Conservation (phyloP, 2,329 filamentous ascomycete species). For the Hypomyces rosellus region DNA sequence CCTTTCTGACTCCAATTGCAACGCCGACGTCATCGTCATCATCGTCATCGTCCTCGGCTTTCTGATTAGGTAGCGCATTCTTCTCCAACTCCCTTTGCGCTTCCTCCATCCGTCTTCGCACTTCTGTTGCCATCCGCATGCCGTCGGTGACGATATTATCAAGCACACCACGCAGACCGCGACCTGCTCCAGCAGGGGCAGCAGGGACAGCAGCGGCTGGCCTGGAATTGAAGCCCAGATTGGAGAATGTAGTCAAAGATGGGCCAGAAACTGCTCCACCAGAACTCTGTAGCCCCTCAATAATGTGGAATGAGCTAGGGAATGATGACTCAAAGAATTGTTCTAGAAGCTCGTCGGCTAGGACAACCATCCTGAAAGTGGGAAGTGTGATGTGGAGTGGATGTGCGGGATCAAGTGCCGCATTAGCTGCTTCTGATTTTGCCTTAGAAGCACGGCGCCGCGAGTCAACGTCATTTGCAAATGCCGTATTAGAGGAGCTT, state of each 20-base stretch:
- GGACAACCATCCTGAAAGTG: constrained; percentile 96
- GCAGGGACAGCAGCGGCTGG: constrained; percentile 32
- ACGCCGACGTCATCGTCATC: constrained; percentile 52
- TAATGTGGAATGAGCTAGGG: constrained; percentile 83
- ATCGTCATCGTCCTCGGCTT: constrained; percentile 64
- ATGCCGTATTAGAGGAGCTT: background rate
- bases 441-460: constrained; percentile 50
- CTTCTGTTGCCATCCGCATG: constrained; percentile 91
- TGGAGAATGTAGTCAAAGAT: constrained; percentile 80
- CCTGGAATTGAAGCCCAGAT: constrained; percentile 52
- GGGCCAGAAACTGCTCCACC: constrained; percentile 36
- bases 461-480: constrained; percentile 14
- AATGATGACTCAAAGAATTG: constrained; percentile 98
- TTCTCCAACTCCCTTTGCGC: constrained; percentile 87
- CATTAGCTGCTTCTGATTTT: constrained; percentile 73
- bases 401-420: constrained; percentile 84
- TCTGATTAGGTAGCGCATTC: constrained; percentile 61
- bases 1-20: constrained; percentile 35
- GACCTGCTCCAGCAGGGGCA: constrained; percentile 43
- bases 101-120: constrained; percentile 88
- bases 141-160: constrained; percentile 98
- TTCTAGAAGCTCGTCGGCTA: constrained; percentile 91
- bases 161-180: constrained; percentile 82
- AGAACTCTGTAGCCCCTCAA: constrained; percentile 49
- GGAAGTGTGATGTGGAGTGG: constrained; percentile 93